These are phyloP conservation scores for Mucor circinelloides DNA, from an alignment of 371 early-diverging fungal species.

Conservation along the genomic window DNA sequence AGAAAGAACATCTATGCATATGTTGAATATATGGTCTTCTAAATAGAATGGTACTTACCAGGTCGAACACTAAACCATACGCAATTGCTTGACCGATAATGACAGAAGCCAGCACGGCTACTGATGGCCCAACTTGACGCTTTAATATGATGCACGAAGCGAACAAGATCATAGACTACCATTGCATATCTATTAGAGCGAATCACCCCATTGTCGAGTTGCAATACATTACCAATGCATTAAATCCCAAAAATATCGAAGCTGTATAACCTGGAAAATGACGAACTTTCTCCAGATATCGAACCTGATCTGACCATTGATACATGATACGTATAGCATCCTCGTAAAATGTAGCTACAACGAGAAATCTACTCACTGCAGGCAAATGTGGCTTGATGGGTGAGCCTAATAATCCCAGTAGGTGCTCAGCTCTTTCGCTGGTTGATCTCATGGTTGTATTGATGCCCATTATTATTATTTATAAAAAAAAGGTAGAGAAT, in stretches of 20 bases:
- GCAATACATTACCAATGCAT: conserved; percentile 58
- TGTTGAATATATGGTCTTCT: neutral
- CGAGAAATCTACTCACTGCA: conserved; percentile 30
- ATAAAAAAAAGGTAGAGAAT: neutral
- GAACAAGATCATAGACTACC: conserved; percentile 70
- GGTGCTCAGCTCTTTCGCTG: conserved; percentile 68
- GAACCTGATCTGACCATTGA: conserved; percentile 37
- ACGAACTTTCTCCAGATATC: conserved; percentile 24
- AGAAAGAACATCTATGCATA: conserved; percentile 69
- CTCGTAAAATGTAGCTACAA: conserved; percentile 44
- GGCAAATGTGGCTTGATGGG: conserved; percentile 72
- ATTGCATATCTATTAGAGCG: neutral
- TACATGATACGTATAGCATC: conserved; percentile 35
- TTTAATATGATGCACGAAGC: conserved; percentile 79
- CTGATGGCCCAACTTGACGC: conserved; percentile 74
- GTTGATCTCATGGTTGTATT: conserved; percentile 7
- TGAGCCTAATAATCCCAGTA: conserved; percentile 69
- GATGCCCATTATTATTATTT: neutral
- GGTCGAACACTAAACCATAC: conserved; percentile 89
- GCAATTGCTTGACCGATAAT: conserved; percentile 83
- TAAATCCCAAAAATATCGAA: conserved; percentile 40
- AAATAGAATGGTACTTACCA: conserved; percentile 27
- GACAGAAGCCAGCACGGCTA: conserved; percentile 70
- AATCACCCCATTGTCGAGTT: neutral
- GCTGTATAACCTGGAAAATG: conserved; percentile 22